A percentile compares a stretch with the other conserved stretches of the same genome.
phyloP scores from a whole-genome alignment of 257 asterid species.

The Buddleja alternifolia region DNA sequence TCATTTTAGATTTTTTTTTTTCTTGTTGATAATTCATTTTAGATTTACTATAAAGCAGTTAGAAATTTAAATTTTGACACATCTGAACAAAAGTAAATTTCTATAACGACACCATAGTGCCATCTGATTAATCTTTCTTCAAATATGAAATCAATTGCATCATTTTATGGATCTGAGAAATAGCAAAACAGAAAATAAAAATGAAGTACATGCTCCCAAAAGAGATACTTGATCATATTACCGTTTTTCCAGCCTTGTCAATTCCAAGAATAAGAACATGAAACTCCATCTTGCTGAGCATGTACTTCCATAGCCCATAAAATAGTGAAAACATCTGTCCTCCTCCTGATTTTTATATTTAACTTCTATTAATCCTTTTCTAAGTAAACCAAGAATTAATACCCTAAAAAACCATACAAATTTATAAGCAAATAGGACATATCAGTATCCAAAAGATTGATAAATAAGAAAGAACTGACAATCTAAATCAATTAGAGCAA shows the following conservation, averaged over 20 bases:
- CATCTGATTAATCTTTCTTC: neutral
- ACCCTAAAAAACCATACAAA: conserved; percentile 21
- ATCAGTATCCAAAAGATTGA: conserved; percentile 8
- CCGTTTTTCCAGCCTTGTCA: conserved; percentile 95
- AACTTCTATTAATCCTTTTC: conserved; percentile 26
- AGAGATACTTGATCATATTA: conserved; percentile 39
- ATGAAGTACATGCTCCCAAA: neutral
- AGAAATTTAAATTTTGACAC: neutral
- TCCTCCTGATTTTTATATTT: conserved; percentile 22
- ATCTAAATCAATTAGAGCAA: neutral
- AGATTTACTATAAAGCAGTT: neutral
- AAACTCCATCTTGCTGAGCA: conserved; percentile 85
- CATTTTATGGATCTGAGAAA: conserved; percentile 7
- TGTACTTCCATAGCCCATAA: conserved; percentile 83
- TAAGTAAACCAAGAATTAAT: conserved; percentile 19
- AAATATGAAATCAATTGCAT: conserved; percentile 21
- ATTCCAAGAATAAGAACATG: conserved; percentile 97
- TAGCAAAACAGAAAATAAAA: neutral
- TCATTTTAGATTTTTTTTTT: conserved; percentile 2
- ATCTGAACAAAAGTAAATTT: neutral
- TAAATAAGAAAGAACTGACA: neutral
- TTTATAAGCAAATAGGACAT: conserved; percentile 17
- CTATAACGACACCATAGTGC: neutral
- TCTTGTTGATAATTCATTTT: too few species aligned
- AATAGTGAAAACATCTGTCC: conserved; percentile 79